Evolutionary conservation across 495 filamentous ascomycete species (phyloP).

Genomic region (Aspergillus hancockii): DNA sequence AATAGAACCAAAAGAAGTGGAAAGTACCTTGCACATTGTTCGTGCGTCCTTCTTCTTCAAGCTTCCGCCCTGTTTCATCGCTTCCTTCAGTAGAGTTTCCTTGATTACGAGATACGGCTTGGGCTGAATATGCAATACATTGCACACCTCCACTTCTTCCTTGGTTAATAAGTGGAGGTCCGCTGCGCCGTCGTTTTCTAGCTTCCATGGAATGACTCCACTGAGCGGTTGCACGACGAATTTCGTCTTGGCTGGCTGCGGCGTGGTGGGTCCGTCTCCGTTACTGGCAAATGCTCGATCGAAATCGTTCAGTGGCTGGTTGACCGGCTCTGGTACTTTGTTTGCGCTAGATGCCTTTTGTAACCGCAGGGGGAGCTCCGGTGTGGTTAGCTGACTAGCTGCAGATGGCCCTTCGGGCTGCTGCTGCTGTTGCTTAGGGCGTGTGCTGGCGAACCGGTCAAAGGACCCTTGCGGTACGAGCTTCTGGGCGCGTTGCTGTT

Average conservation of each 20-base stretch:
- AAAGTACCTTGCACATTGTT: conserved; percentile 62
- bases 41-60: conserved; percentile 90
- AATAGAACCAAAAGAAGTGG: neutral
- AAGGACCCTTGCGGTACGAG: conserved; percentile 72
- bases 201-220: conserved; percentile 63
- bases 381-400: conserved; percentile 69
- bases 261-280: conserved; percentile 37
- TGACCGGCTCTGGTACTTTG: conserved; percentile 33
- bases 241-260: conserved; percentile 48
- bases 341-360: conserved; percentile 42
- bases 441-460: conserved; percentile 70
- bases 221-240: conserved; percentile 48
- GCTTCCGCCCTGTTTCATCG: conserved; percentile 79
- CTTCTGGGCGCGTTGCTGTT: conserved; percentile 70
- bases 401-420: conserved; percentile 72
- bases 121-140: conserved; percentile 75
- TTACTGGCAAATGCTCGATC: conserved; percentile 44
- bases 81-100: conserved; percentile 82
- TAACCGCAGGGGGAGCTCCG: conserved; percentile 68
- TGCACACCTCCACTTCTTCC: conserved; percentile 85
- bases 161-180: conserved; percentile 84
- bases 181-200: conserved; percentile 71
- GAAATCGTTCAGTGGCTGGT: conserved; percentile 42
- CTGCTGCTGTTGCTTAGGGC: conserved; percentile 49
- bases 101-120: conserved; percentile 96